Evolutionary conservation across 495 filamentous ascomycete genomes (phyloP).

Genomic region (Aspergillus steynii): DNA sequence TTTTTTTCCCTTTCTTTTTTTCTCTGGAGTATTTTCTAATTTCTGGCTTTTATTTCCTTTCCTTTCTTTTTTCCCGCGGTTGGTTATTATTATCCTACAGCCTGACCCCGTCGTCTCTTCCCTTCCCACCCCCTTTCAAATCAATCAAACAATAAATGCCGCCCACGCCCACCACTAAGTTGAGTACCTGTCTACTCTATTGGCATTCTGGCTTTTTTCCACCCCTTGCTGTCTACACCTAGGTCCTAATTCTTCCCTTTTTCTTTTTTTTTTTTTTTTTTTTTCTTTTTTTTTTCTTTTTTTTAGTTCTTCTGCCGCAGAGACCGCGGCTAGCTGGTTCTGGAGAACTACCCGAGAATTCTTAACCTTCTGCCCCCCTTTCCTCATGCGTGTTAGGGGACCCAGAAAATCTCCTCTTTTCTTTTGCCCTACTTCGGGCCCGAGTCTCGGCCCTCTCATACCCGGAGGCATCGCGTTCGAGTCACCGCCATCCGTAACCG

Average conservation of each 20-base stretch:
- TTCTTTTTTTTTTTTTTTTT: background rate
- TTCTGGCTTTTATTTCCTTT: background rate
- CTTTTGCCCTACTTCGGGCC: background rate
- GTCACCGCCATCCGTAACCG: no score
- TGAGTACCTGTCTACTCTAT: background rate
- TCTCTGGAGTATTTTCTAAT: background rate
- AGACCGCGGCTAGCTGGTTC: background rate
- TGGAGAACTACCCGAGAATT: background rate
- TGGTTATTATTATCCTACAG: no score
- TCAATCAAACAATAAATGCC: background rate
- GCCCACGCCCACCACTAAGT: background rate
- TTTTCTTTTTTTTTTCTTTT: background rate
- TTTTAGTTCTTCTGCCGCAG: background rate
- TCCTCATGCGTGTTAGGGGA: background rate
- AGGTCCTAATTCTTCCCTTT: background rate
- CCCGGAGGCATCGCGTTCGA: background rate
- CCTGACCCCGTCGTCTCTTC: no score
- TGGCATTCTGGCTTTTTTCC: background rate
- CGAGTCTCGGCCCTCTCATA: background rate
- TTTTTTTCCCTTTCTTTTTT: background rate
- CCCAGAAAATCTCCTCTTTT: background rate
- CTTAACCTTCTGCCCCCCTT: background rate
- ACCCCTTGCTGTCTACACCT: background rate
- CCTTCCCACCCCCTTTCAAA: background rate
- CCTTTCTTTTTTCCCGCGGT: background rate